Conservation (phyloP, 768 basidiomycete species). For the Amanita pseudoporphyria region DNA sequence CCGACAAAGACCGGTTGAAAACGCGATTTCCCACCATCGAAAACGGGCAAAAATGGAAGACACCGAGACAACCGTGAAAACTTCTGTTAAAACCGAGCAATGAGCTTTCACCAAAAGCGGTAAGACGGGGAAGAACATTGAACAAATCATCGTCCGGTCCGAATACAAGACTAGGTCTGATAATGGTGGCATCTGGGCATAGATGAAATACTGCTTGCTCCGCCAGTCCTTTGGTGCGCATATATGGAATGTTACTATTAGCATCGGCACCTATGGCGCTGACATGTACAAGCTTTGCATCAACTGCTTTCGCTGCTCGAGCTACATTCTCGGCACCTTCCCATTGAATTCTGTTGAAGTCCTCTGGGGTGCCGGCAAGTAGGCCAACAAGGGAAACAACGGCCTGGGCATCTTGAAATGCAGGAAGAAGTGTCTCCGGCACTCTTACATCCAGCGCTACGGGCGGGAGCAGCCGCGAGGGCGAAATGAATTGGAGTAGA, state of each 20-base stretch:
- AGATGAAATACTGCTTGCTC: constrained; percentile 42
- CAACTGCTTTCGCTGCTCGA: constrained; percentile 34
- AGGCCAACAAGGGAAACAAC: constrained; percentile 66
- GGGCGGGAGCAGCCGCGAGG: constrained; percentile 30
- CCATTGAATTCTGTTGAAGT: constrained; percentile 56
- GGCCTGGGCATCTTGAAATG: constrained; percentile 44
- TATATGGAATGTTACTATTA: constrained; percentile 47
- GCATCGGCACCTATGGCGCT: constrained; percentile 70
- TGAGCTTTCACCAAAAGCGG: constrained; percentile 8
- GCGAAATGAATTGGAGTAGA: constrained; percentile 22
- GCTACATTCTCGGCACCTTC: constrained; percentile 63
- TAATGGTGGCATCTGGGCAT: constrained; percentile 44
- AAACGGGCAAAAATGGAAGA: constrained; percentile 69
- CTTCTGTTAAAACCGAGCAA: constrained; percentile 27
- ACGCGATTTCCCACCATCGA: constrained; percentile 52
- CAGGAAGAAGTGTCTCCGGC: constrained; percentile 31
- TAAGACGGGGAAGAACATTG: constrained; percentile 35
- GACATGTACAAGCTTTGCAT: constrained; percentile 55
- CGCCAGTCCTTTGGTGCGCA: constrained; percentile 51
- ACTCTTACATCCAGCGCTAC: constrained; percentile 47
- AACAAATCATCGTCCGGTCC: constrained; percentile 74
- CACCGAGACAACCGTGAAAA: constrained; percentile 51
- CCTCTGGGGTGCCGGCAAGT: constrained; percentile 42
- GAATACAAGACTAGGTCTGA: constrained; percentile 67
- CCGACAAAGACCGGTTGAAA: constrained; percentile 72